A percentile compares a stretch with the other conserved stretches of the same genome.
Conservation (phyloP, 2,329 filamentous ascomycete species). For the Neofusicoccum umdonicola region DNA sequence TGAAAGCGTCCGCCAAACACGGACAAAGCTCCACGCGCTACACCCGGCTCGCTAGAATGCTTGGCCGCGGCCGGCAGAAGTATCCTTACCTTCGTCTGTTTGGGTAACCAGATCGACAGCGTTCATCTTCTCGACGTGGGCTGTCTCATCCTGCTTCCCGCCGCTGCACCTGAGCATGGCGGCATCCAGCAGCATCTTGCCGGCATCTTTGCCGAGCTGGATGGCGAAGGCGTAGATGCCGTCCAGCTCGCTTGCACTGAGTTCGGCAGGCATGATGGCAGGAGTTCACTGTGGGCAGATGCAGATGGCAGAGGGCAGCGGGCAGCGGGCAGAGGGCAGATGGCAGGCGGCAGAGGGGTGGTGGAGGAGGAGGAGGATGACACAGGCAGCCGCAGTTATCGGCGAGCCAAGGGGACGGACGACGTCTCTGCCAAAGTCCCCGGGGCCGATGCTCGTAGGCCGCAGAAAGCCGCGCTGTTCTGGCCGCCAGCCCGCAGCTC, state of each 20-base stretch:
- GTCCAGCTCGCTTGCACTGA: slow-evolving; percentile 3
- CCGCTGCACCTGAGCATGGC: slow-evolving; percentile 56
- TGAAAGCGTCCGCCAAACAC: slow-evolving; percentile 15
- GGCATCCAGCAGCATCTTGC: slow-evolving; percentile 63
- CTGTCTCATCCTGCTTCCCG: slow-evolving; percentile 31
- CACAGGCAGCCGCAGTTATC: background rate
- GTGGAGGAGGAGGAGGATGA: background rate
- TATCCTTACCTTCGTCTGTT: slow-evolving; percentile 63
- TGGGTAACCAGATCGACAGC: slow-evolving; percentile 76
- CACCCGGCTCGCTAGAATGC: background rate
- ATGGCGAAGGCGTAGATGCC: slow-evolving; percentile 67
- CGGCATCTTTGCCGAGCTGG: slow-evolving; percentile 67
- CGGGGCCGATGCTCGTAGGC: background rate
- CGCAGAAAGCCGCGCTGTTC: background rate
- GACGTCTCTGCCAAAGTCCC: background rate
- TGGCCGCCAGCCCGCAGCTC: background rate
- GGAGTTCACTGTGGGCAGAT: background rate
- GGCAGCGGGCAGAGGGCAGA: no score
- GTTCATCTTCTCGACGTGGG: slow-evolving; percentile 66
- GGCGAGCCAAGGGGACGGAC: background rate
- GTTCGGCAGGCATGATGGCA: background rate
- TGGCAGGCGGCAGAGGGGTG: no score
- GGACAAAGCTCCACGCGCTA: slow-evolving; percentile 3
- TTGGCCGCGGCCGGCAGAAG: background rate
- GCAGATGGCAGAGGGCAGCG: background rate